phyloP scores from a whole-genome alignment of 2,329 filamentous ascomycete species.

The Epichloe sibirici region DNA sequence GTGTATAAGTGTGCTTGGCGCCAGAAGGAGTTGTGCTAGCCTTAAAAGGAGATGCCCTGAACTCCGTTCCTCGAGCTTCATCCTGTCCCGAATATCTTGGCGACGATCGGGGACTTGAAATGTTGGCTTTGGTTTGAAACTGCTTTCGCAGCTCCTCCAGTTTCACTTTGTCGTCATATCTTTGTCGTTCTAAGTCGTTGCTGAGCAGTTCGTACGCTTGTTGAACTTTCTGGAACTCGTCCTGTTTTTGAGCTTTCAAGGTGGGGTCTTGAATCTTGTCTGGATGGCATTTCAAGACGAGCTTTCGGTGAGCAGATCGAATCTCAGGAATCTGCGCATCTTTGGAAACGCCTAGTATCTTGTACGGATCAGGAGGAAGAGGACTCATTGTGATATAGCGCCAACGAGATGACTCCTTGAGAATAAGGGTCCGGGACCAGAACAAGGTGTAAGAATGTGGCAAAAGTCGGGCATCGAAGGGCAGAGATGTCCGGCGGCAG shows the following conservation, averaged over 20 bases:
- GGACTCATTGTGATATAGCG: constrained; percentile 30
- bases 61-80: constrained; percentile 4
- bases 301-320: constrained; percentile 69
- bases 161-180: constrained; percentile 67
- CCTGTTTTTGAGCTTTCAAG: constrained; percentile 64
- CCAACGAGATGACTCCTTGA: neutral
- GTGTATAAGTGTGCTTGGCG: constrained; percentile 23
- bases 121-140: constrained; percentile 29
- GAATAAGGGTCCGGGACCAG: constrained; percentile 4
- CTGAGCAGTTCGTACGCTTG: constrained; percentile 84
- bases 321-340: constrained; percentile 61
- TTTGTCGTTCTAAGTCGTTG: constrained; percentile 57
- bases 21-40: constrained; percentile 20
- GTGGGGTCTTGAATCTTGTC: constrained; percentile 77
- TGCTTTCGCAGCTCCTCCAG: constrained; percentile 53
- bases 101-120: constrained; percentile 32
- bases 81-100: constrained; percentile 17
- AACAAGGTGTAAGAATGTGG: neutral
- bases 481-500: neutral
- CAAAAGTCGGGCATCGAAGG: neutral
- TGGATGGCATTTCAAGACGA: constrained; percentile 78
- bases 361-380: constrained; percentile 64
- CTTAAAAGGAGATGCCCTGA: constrained; percentile 28
- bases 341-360: constrained; percentile 58
- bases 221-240: constrained; percentile 86